phyloP scores from a whole-genome alignment of 148 eudicot species.

The Spergularia marina region DNA sequence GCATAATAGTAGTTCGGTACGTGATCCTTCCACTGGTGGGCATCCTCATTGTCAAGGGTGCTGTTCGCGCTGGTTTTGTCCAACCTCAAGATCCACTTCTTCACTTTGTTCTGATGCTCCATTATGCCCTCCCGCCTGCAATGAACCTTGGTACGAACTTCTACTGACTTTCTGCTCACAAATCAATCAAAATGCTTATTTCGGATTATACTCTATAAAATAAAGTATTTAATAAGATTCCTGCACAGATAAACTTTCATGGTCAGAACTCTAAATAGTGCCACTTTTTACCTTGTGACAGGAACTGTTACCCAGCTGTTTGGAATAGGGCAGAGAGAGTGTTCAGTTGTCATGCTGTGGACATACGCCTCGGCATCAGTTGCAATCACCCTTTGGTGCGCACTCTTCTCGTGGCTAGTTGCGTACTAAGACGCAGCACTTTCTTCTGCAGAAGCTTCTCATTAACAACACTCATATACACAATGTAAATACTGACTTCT shows the following conservation, averaged over 20 bases:
- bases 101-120: conserved; percentile 76
- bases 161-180: background rate
- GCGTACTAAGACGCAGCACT: background rate
- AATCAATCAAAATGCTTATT: background rate
- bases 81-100: conserved; percentile 52
- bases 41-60: conserved; percentile 51
- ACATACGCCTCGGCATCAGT: conserved; percentile 31
- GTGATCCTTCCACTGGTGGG: conserved; percentile 66
- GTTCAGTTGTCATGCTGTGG: conserved; percentile 51
- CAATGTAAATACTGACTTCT: no score
- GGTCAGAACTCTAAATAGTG: background rate
- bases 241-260: background rate
- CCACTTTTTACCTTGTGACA: background rate
- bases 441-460: background rate
- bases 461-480: background rate
- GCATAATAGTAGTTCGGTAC: conserved; percentile 57
- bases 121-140: conserved; percentile 83
- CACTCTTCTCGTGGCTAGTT: conserved; percentile 33
- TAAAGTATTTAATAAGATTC: background rate
- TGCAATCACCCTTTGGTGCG: conserved; percentile 40
- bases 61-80: conserved; percentile 50
- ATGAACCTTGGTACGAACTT: conserved; percentile 60
- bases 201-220: background rate
- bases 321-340: conserved; percentile 43
- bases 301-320: conserved; percentile 44